These are phyloP conservation scores for Begonia peltatifolia DNA, from an alignment of 306 rosid genomes.

Conservation along the genomic window DNA sequence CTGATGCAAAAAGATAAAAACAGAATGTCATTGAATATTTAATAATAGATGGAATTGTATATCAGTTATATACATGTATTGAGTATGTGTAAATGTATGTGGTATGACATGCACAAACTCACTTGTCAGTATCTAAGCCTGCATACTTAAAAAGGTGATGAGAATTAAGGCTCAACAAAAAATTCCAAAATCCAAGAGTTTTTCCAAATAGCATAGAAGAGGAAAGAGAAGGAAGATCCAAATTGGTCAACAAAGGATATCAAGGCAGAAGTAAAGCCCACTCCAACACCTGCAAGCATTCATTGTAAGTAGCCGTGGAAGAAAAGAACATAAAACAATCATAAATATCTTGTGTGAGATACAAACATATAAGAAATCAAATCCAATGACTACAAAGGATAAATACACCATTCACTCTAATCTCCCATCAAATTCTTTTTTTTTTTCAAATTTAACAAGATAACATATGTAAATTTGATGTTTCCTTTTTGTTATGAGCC, in stretches of 20 bases:
- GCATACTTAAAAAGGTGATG: conserved; percentile 95
- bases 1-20: conserved; percentile 27
- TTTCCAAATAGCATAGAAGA: too few relatives aligned
- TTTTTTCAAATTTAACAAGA: too few relatives aligned
- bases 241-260: conserved; percentile 59
- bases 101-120: conserved; percentile 14
- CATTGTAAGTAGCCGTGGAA: conserved; percentile 11
- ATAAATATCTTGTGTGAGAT: too few relatives aligned
- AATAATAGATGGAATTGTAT: conserved; percentile 10
- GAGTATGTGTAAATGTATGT: not conserved
- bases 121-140: conserved; percentile 95
- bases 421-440: too few relatives aligned
- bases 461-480: too few relatives aligned
- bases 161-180: conserved; percentile 48
- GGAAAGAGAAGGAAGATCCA: conserved; percentile 2
- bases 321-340: too few relatives aligned
- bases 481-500: too few relatives aligned
- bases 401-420: too few relatives aligned
- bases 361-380: too few relatives aligned
- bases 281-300: conserved; percentile 74
- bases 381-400: too few relatives aligned
- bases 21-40: not conserved
- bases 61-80: conserved; percentile 6
- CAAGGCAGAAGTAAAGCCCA: conserved; percentile 94
- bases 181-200: too few relatives aligned